Percentiles rank a stretch among this genome's conserved stretches.
Evolutionary conservation across 2,329 filamentous ascomycete species (phyloP).

Genomic region (Lojkania enalia): DNA sequence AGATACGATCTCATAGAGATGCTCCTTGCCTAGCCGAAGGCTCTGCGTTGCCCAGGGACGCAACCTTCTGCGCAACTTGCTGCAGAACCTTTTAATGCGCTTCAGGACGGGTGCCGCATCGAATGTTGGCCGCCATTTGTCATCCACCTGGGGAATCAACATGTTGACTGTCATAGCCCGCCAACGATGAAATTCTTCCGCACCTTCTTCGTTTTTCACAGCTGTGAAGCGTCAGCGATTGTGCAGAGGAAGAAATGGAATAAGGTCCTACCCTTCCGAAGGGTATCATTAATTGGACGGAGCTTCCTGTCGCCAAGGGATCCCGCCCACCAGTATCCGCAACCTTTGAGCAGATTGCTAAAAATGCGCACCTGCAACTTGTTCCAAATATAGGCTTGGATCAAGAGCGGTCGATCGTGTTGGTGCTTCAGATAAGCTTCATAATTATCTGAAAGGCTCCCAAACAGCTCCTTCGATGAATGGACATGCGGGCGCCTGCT

Average conservation of each 20-base stretch:
- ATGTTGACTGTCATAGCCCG: slow-evolving; percentile 41
- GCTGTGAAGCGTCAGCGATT: slow-evolving; percentile 21
- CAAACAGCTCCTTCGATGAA: slow-evolving; percentile 37
- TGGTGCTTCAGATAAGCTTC: slow-evolving; percentile 36
- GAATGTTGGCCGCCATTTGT: slow-evolving; percentile 42
- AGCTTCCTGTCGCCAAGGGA: slow-evolving; percentile 43
- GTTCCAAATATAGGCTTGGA: slow-evolving; percentile 44
- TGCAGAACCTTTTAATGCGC: slow-evolving; percentile 37
- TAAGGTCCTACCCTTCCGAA: slow-evolving; percentile 37
- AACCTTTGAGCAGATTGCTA: slow-evolving; percentile 39
- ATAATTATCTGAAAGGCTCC: slow-evolving; percentile 40
- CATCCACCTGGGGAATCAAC: slow-evolving; percentile 42
- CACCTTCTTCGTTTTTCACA: slow-evolving; percentile 42
- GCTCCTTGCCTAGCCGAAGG: slow-evolving; percentile 35
- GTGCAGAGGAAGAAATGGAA: not conserved
- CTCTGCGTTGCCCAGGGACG: slow-evolving; percentile 38
- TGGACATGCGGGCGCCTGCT: slow-evolving; percentile 38
- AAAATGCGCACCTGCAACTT: slow-evolving; percentile 43
- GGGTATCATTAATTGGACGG: slow-evolving; percentile 40
- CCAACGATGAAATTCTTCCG: slow-evolving; percentile 43
- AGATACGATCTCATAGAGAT: slow-evolving; percentile 39
- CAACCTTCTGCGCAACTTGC: slow-evolving; percentile 33
- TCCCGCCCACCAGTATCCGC: slow-evolving; percentile 44
- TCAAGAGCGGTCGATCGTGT: slow-evolving; percentile 37
- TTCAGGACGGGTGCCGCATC: slow-evolving; percentile 40